Percentiles rank a stretch among this genome's conserved stretches.
Evolutionary conservation across 768 basidiomycete genomes (phyloP).

Genomic region (Pluteus cervinus): DNA sequence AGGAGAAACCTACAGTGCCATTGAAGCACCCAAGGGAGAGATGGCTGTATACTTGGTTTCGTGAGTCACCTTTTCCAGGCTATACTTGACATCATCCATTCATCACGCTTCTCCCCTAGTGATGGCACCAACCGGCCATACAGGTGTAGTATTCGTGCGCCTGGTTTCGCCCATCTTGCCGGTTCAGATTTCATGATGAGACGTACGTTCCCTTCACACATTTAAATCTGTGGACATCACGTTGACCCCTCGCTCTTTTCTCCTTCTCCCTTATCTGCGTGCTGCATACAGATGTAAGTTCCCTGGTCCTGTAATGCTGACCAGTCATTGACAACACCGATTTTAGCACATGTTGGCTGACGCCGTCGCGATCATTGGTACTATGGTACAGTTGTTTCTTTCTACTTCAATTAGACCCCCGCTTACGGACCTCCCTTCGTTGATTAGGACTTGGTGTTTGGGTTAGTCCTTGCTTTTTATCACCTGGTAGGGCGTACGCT

Average conservation of each 20-base stretch:
- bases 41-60: constrained; percentile 99
- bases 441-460: constrained; percentile 81
- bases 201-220: constrained; percentile 59
- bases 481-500: constrained; percentile 1
- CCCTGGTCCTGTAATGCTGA: constrained; percentile 8
- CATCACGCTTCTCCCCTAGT: constrained; percentile 26
- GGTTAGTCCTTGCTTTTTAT: constrained; percentile 35
- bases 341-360: constrained; percentile 84
- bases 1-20: constrained; percentile 93
- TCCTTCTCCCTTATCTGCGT: constrained; percentile 8
- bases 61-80: constrained; percentile 34
- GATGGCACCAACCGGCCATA: constrained; percentile 97
- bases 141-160: constrained; percentile 94
- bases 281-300: constrained; percentile 35
- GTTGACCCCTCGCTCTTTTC: no score
- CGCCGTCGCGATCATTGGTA: constrained; percentile 95
- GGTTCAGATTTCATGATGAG: constrained; percentile 99
- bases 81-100: background rate
- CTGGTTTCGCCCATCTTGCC: constrained; percentile 93
- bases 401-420: constrained; percentile 5
- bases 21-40: constrained; percentile 98
- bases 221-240: no score
- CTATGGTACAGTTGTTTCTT: constrained; percentile 63
- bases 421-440: constrained; percentile 8
- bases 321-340: constrained; percentile 13